Base-by-base conservation (phyloP, 148 eudicot genomes). In the Nepenthes mirabilis region DNA sequence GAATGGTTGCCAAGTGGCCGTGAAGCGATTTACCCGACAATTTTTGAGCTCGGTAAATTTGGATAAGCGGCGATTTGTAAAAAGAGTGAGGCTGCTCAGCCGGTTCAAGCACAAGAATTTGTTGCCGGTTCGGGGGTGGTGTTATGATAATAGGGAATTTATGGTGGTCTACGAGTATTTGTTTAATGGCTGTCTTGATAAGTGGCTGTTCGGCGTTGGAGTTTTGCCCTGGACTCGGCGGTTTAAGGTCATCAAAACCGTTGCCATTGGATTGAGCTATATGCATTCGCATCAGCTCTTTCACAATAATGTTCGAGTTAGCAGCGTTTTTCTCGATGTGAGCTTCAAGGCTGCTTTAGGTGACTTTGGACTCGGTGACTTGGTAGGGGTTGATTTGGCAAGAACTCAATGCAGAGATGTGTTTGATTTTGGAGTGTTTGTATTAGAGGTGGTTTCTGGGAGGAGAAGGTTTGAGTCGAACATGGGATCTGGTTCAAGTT, bases 201-300 rank as follows among this genome's bases (percentile, higher is more conserved):
- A 77, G 67, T 88, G 96, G 96, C 57, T 85, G 47, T 85, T 80
- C 53, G 96, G 96, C 0, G 80, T 80, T 32, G 96, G 96, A 12
- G 84, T 82, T 35, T 47, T 88, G 70, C 91, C 91, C 0, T 88
- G 96, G 96, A 79, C 65, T 14, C 62, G 96, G 37, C 70, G 91
- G 55, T 77, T 80, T 59, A 81, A 85, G 76, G 91, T 85, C 12
- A 67, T 88, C 2, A 70, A 75, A 74, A 80, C 80, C 56, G 80
- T 85, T 5, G 88, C 88, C 11, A 82, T 77, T 11, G 76, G 91
- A 13, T 68, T 88, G 69, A 76, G 69, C 55, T 66, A 74, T 52
- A 76, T 84, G 14, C 96, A 88, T 68, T 78, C 84, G 9, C 77
- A 65, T 63, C 77, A 77, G 50, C 70, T 88, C 36, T 91, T 83